A percentile compares a stretch with the other conserved stretches of the same genome.
These are phyloP conservation scores for Aspergillus bertholletiae DNA, from an alignment of 495 filamentous ascomycete species.

Conservation along the genomic window DNA sequence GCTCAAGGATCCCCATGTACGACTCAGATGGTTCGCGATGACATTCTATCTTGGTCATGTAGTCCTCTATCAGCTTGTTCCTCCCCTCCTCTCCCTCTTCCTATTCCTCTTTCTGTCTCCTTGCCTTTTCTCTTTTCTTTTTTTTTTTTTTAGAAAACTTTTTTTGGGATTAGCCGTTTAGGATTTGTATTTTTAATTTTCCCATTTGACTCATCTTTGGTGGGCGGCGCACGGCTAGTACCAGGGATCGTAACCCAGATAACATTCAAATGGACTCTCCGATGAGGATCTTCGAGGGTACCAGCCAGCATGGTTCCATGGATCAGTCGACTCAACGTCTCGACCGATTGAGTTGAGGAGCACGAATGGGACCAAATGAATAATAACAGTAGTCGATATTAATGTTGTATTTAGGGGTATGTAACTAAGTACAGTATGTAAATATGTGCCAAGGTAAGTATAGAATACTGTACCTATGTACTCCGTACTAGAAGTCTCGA, in stretches of 20 bases:
- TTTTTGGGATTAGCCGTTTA: no score
- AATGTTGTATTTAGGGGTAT: neutral
- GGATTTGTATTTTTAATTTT: neutral
- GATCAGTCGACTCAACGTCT: conserved; percentile 4
- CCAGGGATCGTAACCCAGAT: conserved; percentile 1
- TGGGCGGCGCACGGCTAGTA: neutral
- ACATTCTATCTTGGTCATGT: no score
- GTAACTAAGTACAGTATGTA: no score
- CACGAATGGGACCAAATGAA: neutral
- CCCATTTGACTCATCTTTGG: neutral
- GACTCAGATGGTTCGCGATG: neutral
- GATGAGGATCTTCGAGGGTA: neutral
- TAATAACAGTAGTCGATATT: neutral
- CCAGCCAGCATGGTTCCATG: conserved; percentile 5
- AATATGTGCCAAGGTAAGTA: no score
- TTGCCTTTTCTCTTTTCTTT: neutral
- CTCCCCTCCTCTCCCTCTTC: no score
- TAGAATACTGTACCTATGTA: no score
- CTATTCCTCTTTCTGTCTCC: no score
- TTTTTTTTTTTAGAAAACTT: neutral
- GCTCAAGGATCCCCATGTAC: no score
- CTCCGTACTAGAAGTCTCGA: no score
- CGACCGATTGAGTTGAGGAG: neutral
- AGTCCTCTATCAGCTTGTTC: no score
- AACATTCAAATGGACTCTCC: neutral